Base-by-base conservation (phyloP, 768 basidiomycete species). In the Calocera cornea region DNA sequence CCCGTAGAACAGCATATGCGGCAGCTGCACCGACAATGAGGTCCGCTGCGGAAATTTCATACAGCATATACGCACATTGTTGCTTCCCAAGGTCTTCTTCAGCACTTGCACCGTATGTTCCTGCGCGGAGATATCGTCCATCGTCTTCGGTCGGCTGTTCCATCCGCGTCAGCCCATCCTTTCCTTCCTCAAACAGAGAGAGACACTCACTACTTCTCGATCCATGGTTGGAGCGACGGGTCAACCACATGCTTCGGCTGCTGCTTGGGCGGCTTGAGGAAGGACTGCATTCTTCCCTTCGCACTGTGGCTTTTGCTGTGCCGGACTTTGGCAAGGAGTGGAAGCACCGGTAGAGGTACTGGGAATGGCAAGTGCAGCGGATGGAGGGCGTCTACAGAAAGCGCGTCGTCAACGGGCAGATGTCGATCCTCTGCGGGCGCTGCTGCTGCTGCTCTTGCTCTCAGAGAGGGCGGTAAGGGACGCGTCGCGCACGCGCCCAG, bases 1-100 rank as follows among this genome's bases (percentile, higher is more conserved):
- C 0, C 97, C 97, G 72, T 99, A 99, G 81, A 99, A 99, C 60
- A 99, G 80, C 95, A 98, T 97, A 74, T 99, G 97, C 3, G 97
- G 95, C 65, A 99, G 82, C 97, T 99, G 74, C 11, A n/a, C 14
- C 60, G 70, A 24, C 24, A 67, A 74, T 41, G 31, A 77, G 27
- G 64, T 29, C 22, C 47, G 66, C 34, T 34, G 38, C 44, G n/a
- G 49, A 14, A 16, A 29, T 27, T 33, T 2, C 27, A 33, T 27
- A 44, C 16, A n/a, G 12, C 1, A 19, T 29, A 16, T 64, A 69
- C 79, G 67, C 73, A 97, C 95, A 79, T 99, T 99, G 33, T 92
- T 88, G 14, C 92, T 95, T 0, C 86, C 87, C 49, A 99, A 79
- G 0, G 95, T 92, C 79, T 95, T 98, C 60, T 83, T 83, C 27